Evolutionary conservation across 2,329 filamentous ascomycete species (phyloP).

Genomic region (Exophiala oligosperma): DNA sequence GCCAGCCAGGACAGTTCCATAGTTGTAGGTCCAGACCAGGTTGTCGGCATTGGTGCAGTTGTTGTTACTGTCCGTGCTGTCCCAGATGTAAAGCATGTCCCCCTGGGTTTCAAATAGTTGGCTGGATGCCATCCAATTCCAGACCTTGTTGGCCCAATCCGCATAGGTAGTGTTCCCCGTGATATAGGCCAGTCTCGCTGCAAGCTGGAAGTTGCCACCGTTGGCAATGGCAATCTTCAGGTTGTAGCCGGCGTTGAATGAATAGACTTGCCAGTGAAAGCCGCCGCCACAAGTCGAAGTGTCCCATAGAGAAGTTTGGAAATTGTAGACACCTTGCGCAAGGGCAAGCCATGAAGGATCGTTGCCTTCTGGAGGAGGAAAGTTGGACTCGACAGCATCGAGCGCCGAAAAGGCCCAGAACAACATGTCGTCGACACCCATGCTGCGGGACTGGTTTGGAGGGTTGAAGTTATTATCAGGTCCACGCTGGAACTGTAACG

Average conservation of each 20-base stretch:
- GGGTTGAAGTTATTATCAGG: slow-evolving; percentile 42
- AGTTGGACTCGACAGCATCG: slow-evolving; percentile 55
- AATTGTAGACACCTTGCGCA: slow-evolving; percentile 76
- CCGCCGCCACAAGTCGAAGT: slow-evolving; percentile 67
- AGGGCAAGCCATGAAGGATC: slow-evolving; percentile 74
- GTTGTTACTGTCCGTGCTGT: slow-evolving; percentile 52
- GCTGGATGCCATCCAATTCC: slow-evolving; percentile 53
- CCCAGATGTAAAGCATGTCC: slow-evolving; percentile 52
- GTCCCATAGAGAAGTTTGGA: slow-evolving; percentile 72
- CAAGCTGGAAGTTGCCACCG: slow-evolving; percentile 58
- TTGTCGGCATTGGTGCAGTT: slow-evolving; percentile 54
- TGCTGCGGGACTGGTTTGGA: slow-evolving; percentile 40
- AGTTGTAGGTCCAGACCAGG: slow-evolving; percentile 59
- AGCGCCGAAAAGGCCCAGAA: slow-evolving; percentile 61
- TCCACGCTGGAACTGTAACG: slow-evolving; percentile 40
- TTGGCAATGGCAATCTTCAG: slow-evolving; percentile 61
- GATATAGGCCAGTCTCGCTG: slow-evolving; percentile 70
- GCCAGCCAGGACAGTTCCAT: slow-evolving; percentile 55
- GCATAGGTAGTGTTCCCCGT: slow-evolving; percentile 76
- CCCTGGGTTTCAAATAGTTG: slow-evolving; percentile 42
- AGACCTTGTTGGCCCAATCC: slow-evolving; percentile 67
- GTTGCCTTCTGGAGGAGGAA: slow-evolving; percentile 40
- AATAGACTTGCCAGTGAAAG: slow-evolving; percentile 81
- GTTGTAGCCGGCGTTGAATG: slow-evolving; percentile 67
- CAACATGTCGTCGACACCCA: slow-evolving; percentile 58